Base-by-base conservation (phyloP, 1,284 basidiomycete species). In the Tilletiopsis washingtonensis region DNA sequence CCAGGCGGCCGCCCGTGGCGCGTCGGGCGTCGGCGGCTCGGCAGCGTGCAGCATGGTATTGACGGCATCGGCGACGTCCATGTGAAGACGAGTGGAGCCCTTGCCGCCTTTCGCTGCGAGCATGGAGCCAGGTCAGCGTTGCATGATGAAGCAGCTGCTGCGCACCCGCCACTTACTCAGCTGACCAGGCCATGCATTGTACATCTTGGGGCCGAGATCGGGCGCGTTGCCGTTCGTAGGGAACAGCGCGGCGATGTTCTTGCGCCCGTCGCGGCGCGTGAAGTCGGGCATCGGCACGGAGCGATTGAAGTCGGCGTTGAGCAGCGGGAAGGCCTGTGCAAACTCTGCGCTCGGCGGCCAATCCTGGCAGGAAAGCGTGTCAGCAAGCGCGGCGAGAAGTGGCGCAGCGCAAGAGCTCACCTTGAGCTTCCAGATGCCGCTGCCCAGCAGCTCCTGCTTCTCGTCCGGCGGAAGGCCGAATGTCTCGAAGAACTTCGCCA, bases 11-110 rank as follows among this genome's bases (percentile, higher is more conserved):
- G 81, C 84, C 1, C 91, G 91, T 1, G 81, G 80, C 19, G 27
- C 59, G 19, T 49, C 52, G 6, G 26, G 23, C 6, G 41, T 50
- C 24, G 49, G 47, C n/a, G n/a, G n/a, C n/a, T n/a, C n/a, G 17
- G 53, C 43, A 17, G 67, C 54, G 47, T 62, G 40, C 11, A 66
- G 59, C 58, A 96, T 89, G 61, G 94, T 81, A 73, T 96, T 96
- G 56, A 94, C 77, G 1, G 89, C 90, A 66, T 96, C 91, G 0
- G 91, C 89, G 80, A 93, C 89, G 74, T 96, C 91, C 88, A 93
- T 91, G 70, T 96, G 91, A 46, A 96, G 74, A 42, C 88, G 78
- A 3, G 91, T 96, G 21, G 86, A 83, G 6, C 87, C 86, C 62
- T 85, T 84, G 62, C 81, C 85, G 5, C 83, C 84, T 19, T 77